Evolutionary conservation across 2,329 filamentous ascomycete genomes (phyloP).

Genomic region (Exophiala phaeomuriformis): DNA sequence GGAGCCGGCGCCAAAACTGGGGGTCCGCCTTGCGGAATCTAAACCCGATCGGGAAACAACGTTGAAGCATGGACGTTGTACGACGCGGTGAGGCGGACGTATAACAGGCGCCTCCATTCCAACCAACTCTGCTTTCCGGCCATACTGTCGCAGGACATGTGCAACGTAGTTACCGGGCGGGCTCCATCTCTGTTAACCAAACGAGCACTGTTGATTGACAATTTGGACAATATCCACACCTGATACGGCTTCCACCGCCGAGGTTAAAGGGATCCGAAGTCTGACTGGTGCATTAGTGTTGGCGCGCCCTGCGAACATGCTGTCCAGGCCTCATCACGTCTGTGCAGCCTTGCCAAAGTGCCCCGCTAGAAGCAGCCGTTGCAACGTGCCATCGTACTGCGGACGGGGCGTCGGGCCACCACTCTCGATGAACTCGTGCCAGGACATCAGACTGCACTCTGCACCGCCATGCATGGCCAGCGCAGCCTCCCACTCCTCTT

Average conservation of each 20-base stretch:
- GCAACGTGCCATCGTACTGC: conserved; percentile 19
- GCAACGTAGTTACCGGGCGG: no score
- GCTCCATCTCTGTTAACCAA: no score
- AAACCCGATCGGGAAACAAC: conserved; percentile 7
- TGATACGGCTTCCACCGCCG: no score
- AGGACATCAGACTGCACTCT: conserved; percentile 22
- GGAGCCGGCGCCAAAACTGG: neutral
- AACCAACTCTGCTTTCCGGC: no score
- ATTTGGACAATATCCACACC: no score
- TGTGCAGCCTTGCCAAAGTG: conserved; percentile 15
- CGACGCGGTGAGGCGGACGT: no score
- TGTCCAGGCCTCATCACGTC: neutral
- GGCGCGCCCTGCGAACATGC: neutral
- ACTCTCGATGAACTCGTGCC: conserved; percentile 20
- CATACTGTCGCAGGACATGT: no score
- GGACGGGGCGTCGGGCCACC: conserved; percentile 12
- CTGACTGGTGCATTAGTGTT: no score
- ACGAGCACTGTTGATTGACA: no score
- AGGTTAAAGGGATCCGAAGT: no score
- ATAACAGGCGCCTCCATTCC: no score
- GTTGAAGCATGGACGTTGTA: neutral
- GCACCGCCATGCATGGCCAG: conserved; percentile 8
- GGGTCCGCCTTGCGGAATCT: conserved; percentile 4
- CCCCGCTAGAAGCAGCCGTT: conserved; percentile 18
- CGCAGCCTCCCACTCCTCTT: conserved; percentile 17